Evolutionary conservation across 192 early-diverging fungal genomes (phyloP).

Genomic region (Coemansia sp.): DNA sequence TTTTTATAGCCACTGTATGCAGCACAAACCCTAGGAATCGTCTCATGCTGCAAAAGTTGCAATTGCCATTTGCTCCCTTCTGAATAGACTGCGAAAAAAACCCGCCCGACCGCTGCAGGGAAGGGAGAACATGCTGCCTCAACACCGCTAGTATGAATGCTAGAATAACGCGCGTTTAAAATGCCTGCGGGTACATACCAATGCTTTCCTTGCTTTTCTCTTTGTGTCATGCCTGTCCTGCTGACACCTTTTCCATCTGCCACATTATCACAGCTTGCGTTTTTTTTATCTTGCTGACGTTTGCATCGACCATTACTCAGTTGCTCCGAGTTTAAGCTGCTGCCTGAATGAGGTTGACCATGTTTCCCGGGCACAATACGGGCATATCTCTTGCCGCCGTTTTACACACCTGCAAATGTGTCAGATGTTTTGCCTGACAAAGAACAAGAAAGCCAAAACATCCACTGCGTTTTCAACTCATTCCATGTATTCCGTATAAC

Average conservation of each 20-base stretch:
- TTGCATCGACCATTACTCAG: background rate
- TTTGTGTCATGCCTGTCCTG: background rate
- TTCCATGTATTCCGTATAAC: background rate
- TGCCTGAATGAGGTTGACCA: background rate
- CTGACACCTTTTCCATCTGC: conserved; percentile 6
- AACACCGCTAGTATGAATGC: background rate
- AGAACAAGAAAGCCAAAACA: background rate
- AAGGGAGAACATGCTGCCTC: background rate
- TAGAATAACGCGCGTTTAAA: background rate
- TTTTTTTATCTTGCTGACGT: background rate
- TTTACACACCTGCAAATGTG: background rate
- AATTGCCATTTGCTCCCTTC: background rate
- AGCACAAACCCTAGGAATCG: background rate
- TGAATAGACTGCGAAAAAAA: background rate
- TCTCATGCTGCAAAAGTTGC: background rate
- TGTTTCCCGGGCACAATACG: background rate
- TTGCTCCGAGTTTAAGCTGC: background rate
- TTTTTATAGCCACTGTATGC: background rate
- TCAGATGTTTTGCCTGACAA: background rate
- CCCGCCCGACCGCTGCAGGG: background rate
- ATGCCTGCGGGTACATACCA: background rate
- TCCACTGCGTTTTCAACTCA: background rate
- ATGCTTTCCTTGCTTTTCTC: background rate
- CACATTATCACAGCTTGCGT: background rate
- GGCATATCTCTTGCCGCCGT: too few relatives aligned